phyloP scores from a whole-genome alignment of 2,329 filamentous ascomycete genomes.

The Sporothrix luriei region DNA sequence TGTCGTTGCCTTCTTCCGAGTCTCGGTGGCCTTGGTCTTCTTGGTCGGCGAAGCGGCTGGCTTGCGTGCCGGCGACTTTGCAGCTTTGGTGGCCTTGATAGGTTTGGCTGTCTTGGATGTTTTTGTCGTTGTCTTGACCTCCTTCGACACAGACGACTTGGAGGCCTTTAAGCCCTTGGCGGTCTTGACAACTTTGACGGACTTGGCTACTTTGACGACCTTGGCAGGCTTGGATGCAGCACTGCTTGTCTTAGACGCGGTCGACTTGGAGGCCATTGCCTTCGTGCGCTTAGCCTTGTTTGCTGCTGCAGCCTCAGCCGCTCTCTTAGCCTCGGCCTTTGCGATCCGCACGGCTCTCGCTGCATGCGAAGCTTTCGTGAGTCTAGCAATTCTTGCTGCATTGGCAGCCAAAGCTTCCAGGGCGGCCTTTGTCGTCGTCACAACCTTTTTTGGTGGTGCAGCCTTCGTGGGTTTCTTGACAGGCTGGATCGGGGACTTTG shows the following conservation, averaged over 20 bases:
- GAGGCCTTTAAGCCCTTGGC: slow-evolving; percentile 28
- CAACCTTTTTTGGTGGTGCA: not conserved
- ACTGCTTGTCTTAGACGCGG: not conserved
- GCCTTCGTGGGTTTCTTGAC: slow-evolving; percentile 1
- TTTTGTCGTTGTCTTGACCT: slow-evolving; percentile 19
- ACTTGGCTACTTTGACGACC: slow-evolving; percentile 28
- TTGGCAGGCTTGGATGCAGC: slow-evolving; percentile 7
- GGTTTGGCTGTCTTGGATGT: not conserved
- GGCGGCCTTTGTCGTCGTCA: slow-evolving; percentile 33
- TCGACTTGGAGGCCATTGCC: slow-evolving; percentile 23
- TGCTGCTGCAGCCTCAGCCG: slow-evolving; percentile 11
- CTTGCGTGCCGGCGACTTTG: not conserved
- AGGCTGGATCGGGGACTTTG: slow-evolving; percentile 23
- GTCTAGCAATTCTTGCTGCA: slow-evolving; percentile 27
- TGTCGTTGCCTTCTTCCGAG: slow-evolving; percentile 14
- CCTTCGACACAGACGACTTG: slow-evolving; percentile 20
- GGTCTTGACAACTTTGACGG: slow-evolving; percentile 44
- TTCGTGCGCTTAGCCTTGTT: slow-evolving; percentile 26
- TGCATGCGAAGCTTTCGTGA: slow-evolving; percentile 37
- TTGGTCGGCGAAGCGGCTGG: not conserved
- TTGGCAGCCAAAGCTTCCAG: slow-evolving; percentile 29
- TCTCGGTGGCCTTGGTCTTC: slow-evolving; percentile 8
- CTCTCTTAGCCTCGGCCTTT: slow-evolving; percentile 32
- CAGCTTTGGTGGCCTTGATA: not conserved
- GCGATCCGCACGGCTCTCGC: slow-evolving; percentile 38